Conservation (phyloP, 2,329 filamentous ascomycete genomes). For the Epichloe sp. region DNA sequence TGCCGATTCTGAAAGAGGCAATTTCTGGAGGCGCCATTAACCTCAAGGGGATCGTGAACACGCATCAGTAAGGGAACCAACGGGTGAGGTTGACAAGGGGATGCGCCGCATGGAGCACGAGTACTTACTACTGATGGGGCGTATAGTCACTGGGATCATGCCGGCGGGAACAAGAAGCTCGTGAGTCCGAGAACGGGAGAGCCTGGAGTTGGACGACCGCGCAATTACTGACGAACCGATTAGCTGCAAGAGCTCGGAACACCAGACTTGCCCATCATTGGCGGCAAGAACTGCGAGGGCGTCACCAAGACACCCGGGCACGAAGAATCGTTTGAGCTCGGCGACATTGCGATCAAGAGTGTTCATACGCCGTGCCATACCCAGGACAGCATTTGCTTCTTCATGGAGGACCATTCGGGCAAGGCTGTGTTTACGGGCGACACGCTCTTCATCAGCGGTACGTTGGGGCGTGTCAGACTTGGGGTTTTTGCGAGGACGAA, state of each 20-base stretch:
- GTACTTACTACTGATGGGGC: slow-evolving; percentile 1
- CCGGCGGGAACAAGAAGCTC: slow-evolving; percentile 77
- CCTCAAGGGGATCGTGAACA: slow-evolving; percentile 83
- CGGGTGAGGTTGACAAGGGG: not conserved
- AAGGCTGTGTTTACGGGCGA: slow-evolving; percentile 89
- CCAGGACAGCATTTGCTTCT: slow-evolving; percentile 95
- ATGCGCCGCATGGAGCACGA: not conserved
- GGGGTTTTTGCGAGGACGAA: not conserved
- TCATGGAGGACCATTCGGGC: slow-evolving; percentile 63
- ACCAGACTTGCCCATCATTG: slow-evolving; percentile 61
- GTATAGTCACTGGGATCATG: slow-evolving; percentile 78
- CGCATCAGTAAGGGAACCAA: slow-evolving; percentile 70
- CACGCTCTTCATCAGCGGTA: slow-evolving; percentile 87
- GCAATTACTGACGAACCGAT: too few species aligned
- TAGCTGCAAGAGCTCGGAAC: slow-evolving; percentile 35
- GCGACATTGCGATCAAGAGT: slow-evolving; percentile 68
- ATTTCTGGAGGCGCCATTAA: slow-evolving; percentile 62
- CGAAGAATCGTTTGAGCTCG: slow-evolving; percentile 68
- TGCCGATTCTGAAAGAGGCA: slow-evolving; percentile 57
- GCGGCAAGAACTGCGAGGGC: slow-evolving; percentile 71
- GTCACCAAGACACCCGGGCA: slow-evolving; percentile 68
- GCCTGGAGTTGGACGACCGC: too few species aligned
- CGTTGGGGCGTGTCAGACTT: slow-evolving; percentile 3
- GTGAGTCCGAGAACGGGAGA: slow-evolving; percentile 16
- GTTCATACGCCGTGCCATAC: slow-evolving; percentile 97